These are phyloP conservation scores for Nothophoma quercina DNA, from an alignment of 2,329 filamentous ascomycete species.

Conservation along the genomic window DNA sequence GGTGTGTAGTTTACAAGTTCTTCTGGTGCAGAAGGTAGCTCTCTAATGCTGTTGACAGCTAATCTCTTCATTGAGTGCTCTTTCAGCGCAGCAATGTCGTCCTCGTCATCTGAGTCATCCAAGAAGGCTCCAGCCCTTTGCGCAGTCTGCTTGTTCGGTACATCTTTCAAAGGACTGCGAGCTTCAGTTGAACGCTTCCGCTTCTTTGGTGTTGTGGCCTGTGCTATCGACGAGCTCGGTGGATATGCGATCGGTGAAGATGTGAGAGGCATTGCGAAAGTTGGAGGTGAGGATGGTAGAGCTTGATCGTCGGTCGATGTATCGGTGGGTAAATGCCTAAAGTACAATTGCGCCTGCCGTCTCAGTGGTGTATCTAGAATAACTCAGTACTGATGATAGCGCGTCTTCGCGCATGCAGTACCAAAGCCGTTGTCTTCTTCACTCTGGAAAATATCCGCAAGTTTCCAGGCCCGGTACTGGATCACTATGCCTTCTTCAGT, in stretches of 20 bases:
- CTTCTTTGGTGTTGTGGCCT: slow-evolving; percentile 48
- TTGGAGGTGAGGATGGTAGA: slow-evolving; percentile 56
- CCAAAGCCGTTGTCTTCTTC: slow-evolving; percentile 54
- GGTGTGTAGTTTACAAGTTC: slow-evolving; percentile 40
- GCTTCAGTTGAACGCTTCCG: slow-evolving; percentile 42
- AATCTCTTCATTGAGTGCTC: slow-evolving; percentile 50
- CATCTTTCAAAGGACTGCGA: slow-evolving; percentile 45
- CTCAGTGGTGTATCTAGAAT: slow-evolving; percentile 45
- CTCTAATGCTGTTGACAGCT: slow-evolving; percentile 38
- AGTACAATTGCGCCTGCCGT: slow-evolving; percentile 18
- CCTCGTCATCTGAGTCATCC: slow-evolving; percentile 54
- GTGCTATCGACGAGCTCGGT: slow-evolving; percentile 55
- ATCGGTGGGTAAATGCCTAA: slow-evolving; percentile 18
- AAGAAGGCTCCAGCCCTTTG: slow-evolving; percentile 48
- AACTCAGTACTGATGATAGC: slow-evolving; percentile 29
- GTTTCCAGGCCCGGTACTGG: slow-evolving; percentile 59
- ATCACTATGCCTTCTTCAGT: slow-evolving; percentile 57
- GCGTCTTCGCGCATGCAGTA: slow-evolving; percentile 26
- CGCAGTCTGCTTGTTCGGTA: slow-evolving; percentile 43
- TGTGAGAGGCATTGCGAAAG: slow-evolving; percentile 65
- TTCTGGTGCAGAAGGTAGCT: slow-evolving; percentile 35
- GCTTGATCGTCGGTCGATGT: slow-evolving; percentile 20
- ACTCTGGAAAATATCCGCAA: slow-evolving; percentile 58
- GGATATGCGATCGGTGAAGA: slow-evolving; percentile 68
- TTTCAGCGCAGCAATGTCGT: slow-evolving; percentile 48